phyloP scores from a whole-genome alignment of 169 alveolate genomes.

The Eimeria falciformis region DNA sequence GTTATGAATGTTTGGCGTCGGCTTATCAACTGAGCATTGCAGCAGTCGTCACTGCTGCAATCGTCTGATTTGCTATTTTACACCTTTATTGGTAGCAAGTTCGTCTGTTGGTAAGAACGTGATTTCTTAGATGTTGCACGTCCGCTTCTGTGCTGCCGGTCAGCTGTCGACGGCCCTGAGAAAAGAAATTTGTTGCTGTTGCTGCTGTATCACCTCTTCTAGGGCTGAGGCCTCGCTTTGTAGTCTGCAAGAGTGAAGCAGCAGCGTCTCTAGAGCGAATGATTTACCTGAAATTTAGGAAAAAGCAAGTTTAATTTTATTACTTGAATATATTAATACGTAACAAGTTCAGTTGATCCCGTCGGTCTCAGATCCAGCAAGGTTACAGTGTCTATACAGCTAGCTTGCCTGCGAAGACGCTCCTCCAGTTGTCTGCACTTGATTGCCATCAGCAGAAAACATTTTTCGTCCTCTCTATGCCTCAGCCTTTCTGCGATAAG shows the following conservation, averaged over 20 bases:
- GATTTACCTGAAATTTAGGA: not conserved
- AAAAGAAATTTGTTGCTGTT: conserved; percentile 16
- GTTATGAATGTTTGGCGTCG: too few relatives aligned
- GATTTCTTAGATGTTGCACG: too few relatives aligned
- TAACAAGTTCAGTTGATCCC: not conserved
- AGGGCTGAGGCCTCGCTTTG: conserved; percentile 23
- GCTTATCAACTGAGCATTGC: not conserved
- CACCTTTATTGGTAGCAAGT: too few relatives aligned
- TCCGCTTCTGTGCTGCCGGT: not conserved
- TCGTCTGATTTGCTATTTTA: too few relatives aligned
- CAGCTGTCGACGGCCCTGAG: conserved; percentile 3
- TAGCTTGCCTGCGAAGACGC: conserved; percentile 42
- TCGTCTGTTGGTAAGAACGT: too few relatives aligned
- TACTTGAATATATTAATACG: not conserved
- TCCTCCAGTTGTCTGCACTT: conserved; percentile 44
- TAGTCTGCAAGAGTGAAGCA: conserved; percentile 12
- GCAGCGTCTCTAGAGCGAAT: not conserved
- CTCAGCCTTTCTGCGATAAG: not conserved
- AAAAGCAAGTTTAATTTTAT: not conserved
- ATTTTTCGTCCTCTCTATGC: not conserved
- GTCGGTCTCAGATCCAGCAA: not conserved
- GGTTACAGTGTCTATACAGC: not conserved
- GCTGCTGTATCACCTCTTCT: conserved; percentile 47
- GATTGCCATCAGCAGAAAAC: not conserved
- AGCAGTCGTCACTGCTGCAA: too few relatives aligned